phyloP scores from a whole-genome alignment of 768 basidiomycete genomes.

The Fibroporia radiculosa region DNA sequence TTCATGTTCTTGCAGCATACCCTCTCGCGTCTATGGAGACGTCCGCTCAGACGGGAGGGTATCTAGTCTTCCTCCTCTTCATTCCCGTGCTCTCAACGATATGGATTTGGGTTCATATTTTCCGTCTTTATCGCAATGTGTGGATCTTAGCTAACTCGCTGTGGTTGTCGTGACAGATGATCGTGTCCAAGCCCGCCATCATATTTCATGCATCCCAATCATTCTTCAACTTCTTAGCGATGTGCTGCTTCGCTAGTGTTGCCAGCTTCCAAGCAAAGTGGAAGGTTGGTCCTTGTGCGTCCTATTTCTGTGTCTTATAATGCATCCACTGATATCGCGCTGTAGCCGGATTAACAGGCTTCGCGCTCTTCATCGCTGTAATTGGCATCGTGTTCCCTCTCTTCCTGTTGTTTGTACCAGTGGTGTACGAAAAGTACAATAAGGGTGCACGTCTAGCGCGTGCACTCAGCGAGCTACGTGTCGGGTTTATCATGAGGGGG shows the following conservation, averaged over 20 bases:
- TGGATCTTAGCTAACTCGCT: conserved; percentile 14
- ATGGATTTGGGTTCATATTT: conserved; percentile 57
- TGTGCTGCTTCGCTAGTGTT: conserved; percentile 87
- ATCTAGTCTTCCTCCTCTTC: conserved; percentile 55
- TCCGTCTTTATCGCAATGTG: neutral
- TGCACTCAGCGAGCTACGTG: conserved; percentile 75
- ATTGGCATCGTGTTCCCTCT: conserved; percentile 63
- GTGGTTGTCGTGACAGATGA: conserved; percentile 51
- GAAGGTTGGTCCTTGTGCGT: conserved; percentile 80
- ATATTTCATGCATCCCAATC: conserved; percentile 69
- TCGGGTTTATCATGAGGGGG: conserved; percentile 75
- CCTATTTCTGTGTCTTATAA: neutral
- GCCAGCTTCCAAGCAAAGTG: conserved; percentile 85
- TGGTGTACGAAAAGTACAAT: conserved; percentile 82
- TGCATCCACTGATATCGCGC: neutral
- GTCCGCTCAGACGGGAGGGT: conserved; percentile 30
- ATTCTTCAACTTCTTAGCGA: conserved; percentile 90
- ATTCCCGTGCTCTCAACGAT: conserved; percentile 56
- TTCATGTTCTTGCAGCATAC: conserved; percentile 29
- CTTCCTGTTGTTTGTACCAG: conserved; percentile 71
- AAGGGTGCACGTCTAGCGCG: conserved; percentile 70
- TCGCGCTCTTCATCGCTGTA: conserved; percentile 77
- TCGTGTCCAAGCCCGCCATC: conserved; percentile 77
- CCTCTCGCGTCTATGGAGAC: conserved; percentile 16
- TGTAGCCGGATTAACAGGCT: conserved; percentile 81